Percentiles rank a stretch among this genome's conserved stretches.
These are phyloP conservation scores for Amborella trichopoda DNA, from an alignment of 164 flowering plant species.

Conservation along the genomic window DNA sequence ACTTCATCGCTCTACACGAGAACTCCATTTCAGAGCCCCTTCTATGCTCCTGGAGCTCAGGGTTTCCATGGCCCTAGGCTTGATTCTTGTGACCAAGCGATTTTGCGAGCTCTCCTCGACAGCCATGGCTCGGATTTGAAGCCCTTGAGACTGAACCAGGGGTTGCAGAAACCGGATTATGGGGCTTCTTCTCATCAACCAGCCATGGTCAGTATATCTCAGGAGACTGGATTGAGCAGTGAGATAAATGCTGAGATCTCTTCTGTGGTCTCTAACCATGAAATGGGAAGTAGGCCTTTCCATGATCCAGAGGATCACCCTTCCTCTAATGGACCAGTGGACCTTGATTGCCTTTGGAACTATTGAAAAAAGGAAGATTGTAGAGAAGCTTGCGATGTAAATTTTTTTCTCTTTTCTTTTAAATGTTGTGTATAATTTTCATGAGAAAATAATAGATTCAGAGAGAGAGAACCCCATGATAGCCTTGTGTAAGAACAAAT, in stretches of 20 bases:
- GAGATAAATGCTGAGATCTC: slow-evolving; percentile 61
- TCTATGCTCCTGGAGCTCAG: slow-evolving; percentile 18
- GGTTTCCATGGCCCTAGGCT: slow-evolving; percentile 26
- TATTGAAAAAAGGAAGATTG: too few species aligned
- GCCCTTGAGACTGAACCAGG: slow-evolving; percentile 40
- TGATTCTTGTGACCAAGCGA: slow-evolving; percentile 32
- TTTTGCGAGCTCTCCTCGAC: slow-evolving; percentile 32
- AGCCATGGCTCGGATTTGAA: slow-evolving; percentile 25
- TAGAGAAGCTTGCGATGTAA: too few species aligned
- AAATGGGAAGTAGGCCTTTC: slow-evolving; percentile 31
- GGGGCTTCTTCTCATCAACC: too few species aligned
- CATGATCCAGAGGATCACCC: slow-evolving; percentile 37
- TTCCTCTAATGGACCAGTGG: slow-evolving; percentile 36
- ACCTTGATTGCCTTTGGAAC: slow-evolving; percentile 46
- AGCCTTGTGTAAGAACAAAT: too few species aligned
- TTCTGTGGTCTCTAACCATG: slow-evolving; percentile 40
- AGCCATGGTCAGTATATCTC: slow-evolving; percentile 39
- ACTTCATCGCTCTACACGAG: slow-evolving; percentile 14
- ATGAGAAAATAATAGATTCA: too few species aligned
- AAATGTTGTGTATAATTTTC: too few species aligned
- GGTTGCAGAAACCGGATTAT: too few species aligned
- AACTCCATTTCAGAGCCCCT: slow-evolving; percentile 16
- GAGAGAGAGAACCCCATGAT: too few species aligned
- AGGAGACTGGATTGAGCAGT: slow-evolving; percentile 41
- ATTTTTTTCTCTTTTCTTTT: too few species aligned